phyloP scores from a whole-genome alignment of 768 basidiomycete species.

The Cytidiella melzeri region DNA sequence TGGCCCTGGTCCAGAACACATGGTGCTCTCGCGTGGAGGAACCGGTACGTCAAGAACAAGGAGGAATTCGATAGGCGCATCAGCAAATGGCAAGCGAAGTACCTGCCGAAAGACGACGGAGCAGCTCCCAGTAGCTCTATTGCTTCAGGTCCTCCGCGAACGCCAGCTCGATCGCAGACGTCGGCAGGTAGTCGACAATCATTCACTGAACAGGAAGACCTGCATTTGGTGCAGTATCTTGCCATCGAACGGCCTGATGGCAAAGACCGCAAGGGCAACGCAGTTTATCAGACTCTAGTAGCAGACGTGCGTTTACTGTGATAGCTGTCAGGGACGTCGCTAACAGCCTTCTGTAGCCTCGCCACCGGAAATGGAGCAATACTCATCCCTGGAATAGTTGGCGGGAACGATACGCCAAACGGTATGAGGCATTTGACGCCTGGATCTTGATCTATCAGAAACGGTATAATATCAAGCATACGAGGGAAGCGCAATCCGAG shows the following conservation, averaged over 20 bases:
- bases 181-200: background rate
- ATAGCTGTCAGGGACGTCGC: background rate
- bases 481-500: background rate
- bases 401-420: conserved; percentile 22
- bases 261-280: conserved; percentile 16
- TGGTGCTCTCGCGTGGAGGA: background rate
- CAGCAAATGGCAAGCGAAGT: background rate
- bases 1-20: background rate
- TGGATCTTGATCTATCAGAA: conserved; percentile 11
- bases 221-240: conserved; percentile 16
- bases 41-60: background rate
- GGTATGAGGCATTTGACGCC: conserved; percentile 13
- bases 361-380: conserved; percentile 15
- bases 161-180: no score
- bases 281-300: conserved; percentile 14
- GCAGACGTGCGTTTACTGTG: conserved; percentile 17
- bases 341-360: background rate
- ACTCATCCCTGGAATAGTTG: conserved; percentile 24
- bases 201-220: conserved; percentile 14
- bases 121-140: no score
- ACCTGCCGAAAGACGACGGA: background rate
- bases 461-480: background rate
- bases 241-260: conserved; percentile 14
- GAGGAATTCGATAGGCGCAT: background rate
- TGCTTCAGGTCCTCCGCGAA: background rate